Evolutionary conservation across 129 eudicot species (phyloP), one percentile per base, ranked within the genome.

Genomic region (Flaveria linearis): DNA sequence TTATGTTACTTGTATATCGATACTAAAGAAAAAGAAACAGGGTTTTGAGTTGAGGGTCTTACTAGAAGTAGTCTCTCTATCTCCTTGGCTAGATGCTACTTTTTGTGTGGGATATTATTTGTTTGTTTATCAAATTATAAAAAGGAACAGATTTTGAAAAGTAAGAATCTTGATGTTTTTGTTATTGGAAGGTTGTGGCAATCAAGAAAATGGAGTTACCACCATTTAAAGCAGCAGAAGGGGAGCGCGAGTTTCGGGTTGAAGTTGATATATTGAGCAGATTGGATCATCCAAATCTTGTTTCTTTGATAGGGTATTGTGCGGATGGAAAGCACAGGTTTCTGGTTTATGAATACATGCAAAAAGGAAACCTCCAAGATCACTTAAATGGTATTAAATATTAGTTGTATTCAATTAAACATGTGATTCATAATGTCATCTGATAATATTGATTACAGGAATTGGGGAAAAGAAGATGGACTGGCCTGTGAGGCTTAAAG

Each of bases 131-230:
- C 6, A 36, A 36, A 5, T 4, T 33, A 28, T 4, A 22, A 73
- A 51, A 63, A 42, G 26, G 7, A 73, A 73, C n/a, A 30, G 16
- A 73, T 55, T 70, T 76, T 62, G 9, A 62, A 50, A 52, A 82
- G 46, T 45, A 56, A 52, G 41, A 55, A 56, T 74, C 51, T 73
- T 66, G 63, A 39, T 25, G 17, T 67, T 72, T 65, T 63, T 47
- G 0, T 47, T 58, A 9, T 30, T 75, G 57, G 67, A 82, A 90
- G 98, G 82, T 92, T 78, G 98, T 94, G 28, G 98, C 97, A 67
- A 94, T 94, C 86, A 94, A 94, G 93, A 94, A 94, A 84, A 94
- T 94, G 98, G 98, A 89, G 78, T 79, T 91, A 81, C 98, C 98
- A 18, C 85, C 91, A 16, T 84, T 85, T 41, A 94, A 84, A 80